Conservation (phyloP, 2,329 filamentous ascomycete species). For the Fusarium palustre region DNA sequence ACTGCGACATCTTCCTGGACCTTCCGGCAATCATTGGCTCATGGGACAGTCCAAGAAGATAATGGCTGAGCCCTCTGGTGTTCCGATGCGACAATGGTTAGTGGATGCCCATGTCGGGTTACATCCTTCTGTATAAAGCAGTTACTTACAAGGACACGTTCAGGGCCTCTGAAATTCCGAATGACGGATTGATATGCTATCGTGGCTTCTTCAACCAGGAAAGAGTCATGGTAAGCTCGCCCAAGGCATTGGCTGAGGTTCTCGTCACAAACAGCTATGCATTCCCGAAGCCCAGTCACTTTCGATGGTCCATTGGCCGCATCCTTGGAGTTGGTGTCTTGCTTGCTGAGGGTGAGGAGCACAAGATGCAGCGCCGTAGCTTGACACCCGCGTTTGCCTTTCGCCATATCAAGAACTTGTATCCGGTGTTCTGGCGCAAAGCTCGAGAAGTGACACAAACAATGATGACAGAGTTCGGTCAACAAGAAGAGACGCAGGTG, state of each 20-base stretch:
- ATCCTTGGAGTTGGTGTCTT: constrained; percentile 79
- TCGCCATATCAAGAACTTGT: constrained; percentile 85
- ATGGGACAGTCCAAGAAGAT: constrained; percentile 62
- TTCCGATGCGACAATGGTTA: constrained; percentile 63
- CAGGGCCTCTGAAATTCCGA: constrained; percentile 71
- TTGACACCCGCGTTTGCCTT: constrained; percentile 88
- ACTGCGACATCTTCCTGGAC: constrained; percentile 61
- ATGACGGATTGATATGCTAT: constrained; percentile 77
- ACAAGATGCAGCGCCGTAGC: constrained; percentile 83
- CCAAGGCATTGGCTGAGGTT: constrained; percentile 77
- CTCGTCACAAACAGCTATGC: constrained; percentile 76
- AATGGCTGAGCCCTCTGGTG: constrained; percentile 54
- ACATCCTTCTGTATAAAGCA: background rate
- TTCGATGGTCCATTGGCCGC: constrained; percentile 68
- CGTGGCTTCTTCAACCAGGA: constrained; percentile 71
- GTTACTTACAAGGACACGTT: constrained; percentile 45
- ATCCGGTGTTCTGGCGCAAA: constrained; percentile 87
- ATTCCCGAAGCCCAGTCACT: constrained; percentile 70
- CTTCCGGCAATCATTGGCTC: constrained; percentile 57
- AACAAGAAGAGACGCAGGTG: constrained; percentile 57
- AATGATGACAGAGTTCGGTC: constrained; percentile 61
- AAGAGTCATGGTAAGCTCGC: constrained; percentile 69
- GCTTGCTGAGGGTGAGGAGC: constrained; percentile 89
- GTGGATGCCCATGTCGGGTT: constrained; percentile 10
- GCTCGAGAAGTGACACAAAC: constrained; percentile 73